Evolutionary conservation across 2,329 filamentous ascomycete genomes (phyloP).

Genomic region (Aureobasidium melanogenum): DNA sequence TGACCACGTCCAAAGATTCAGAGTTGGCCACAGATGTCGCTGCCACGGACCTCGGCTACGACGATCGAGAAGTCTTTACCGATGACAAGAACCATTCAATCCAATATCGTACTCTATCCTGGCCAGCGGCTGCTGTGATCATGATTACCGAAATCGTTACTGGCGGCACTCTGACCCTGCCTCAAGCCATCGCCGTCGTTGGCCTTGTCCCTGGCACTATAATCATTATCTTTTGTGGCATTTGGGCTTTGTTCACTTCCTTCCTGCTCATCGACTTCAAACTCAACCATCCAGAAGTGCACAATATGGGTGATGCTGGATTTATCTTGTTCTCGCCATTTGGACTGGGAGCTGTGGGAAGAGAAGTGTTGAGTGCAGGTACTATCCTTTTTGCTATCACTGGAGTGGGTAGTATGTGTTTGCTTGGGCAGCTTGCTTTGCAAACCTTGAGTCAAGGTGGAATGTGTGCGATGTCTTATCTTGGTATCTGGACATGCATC

Average conservation of each 20-base stretch:
- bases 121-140: constrained; percentile 43
- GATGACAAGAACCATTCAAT: constrained; percentile 33
- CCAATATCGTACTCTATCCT: constrained; percentile 46
- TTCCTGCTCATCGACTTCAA: constrained; percentile 40
- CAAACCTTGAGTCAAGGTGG: constrained; percentile 36
- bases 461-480: constrained; percentile 38
- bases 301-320: constrained; percentile 30
- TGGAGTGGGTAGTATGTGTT: constrained; percentile 42
- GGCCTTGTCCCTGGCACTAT: constrained; percentile 45
- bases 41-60: constrained; percentile 10
- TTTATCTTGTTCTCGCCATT: constrained; percentile 25
- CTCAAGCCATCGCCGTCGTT: constrained; percentile 43
- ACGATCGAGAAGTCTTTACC: constrained; percentile 35
- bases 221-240: constrained; percentile 42
- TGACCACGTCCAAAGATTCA: background rate
- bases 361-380: constrained; percentile 27
- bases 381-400: constrained; percentile 46
- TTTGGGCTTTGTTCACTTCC: constrained; percentile 44
- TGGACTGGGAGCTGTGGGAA: constrained; percentile 1
- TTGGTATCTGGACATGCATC: constrained; percentile 33
- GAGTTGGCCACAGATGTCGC: background rate
- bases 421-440: constrained; percentile 44
- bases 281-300: constrained; percentile 28
- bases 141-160: constrained; percentile 50
- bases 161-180: constrained; percentile 47